phyloP scores from a whole-genome alignment of 2,329 filamentous ascomycete species.

The Hymenoscyphus infarciens region DNA sequence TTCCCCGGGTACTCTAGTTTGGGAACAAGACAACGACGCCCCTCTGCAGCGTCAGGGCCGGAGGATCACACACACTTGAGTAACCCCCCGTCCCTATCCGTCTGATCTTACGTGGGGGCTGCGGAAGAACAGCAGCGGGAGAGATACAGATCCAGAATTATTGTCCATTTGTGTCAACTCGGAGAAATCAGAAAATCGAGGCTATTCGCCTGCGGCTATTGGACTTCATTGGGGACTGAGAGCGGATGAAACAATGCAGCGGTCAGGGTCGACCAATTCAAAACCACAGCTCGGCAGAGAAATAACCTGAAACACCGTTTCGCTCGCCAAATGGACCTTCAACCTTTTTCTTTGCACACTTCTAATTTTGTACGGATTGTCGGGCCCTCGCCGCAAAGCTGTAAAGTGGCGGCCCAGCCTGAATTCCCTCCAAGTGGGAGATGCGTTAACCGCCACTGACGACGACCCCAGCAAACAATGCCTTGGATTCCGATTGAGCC shows the following conservation, averaged over 20 bases:
- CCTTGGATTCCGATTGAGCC: neutral
- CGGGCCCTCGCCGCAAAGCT: neutral
- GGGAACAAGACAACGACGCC: neutral
- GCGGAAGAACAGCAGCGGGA: neutral
- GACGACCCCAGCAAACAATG: neutral
- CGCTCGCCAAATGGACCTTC: conserved; percentile 9
- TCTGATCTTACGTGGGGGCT: conserved; percentile 19
- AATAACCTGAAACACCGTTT: conserved; percentile 16
- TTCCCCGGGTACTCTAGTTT: neutral
- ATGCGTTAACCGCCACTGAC: neutral
- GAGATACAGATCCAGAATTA: neutral
- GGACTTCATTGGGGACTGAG: conserved; percentile 26
- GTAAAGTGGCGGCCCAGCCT: neutral
- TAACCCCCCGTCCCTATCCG: conserved; percentile 12
- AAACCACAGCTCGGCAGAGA: conserved; percentile 21
- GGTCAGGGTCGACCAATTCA: conserved; percentile 17
- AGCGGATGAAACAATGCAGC: conserved; percentile 29
- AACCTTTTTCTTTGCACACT: conserved; percentile 18
- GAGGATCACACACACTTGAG: conserved; percentile 26
- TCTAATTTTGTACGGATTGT: conserved; percentile 10
- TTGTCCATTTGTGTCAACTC: neutral
- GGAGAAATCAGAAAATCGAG: conserved; percentile 16
- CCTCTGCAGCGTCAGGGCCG: conserved; percentile 16
- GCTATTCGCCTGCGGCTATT: conserved; percentile 14
- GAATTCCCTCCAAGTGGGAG: neutral